These are phyloP conservation scores for Paraconiothyrium brasiliense DNA, from an alignment of 2,329 filamentous ascomycete genomes.

Conservation along the genomic window DNA sequence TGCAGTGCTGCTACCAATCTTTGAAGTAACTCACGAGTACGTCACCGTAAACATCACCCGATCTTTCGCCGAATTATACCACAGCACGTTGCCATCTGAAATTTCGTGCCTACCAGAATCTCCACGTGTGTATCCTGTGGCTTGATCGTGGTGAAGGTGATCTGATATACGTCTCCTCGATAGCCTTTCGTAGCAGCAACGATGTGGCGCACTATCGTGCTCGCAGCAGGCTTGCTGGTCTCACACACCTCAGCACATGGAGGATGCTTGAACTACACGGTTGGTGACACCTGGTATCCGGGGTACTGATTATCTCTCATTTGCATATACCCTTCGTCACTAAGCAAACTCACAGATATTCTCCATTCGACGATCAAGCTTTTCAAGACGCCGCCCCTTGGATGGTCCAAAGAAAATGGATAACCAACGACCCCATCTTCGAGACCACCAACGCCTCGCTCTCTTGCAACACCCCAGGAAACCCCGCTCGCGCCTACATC, in stretches of 20 bases:
- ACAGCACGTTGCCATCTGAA: neutral
- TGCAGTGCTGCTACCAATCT: neutral
- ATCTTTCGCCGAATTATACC: neutral
- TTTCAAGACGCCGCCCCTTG: slow-evolving; percentile 32
- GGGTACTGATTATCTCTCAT: slow-evolving; percentile 26
- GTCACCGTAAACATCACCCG: neutral
- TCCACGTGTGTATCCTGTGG: neutral
- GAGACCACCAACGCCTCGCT: slow-evolving; percentile 32
- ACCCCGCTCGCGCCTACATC: slow-evolving; percentile 34
- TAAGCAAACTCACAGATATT: slow-evolving; percentile 28
- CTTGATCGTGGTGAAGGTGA: neutral
- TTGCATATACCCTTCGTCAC: slow-evolving; percentile 8
- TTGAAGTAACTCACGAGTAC: neutral
- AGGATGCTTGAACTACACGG: slow-evolving; percentile 42
- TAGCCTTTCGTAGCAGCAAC: neutral
- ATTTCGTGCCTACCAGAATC: neutral
- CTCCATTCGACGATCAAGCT: slow-evolving; percentile 32
- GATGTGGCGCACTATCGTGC: slow-evolving; percentile 26
- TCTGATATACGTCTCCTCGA: neutral
- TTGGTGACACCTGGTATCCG: slow-evolving; percentile 42
- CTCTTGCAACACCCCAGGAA: slow-evolving; percentile 42
- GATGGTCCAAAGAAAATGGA: slow-evolving; percentile 44
- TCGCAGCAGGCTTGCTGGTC: slow-evolving; percentile 20
- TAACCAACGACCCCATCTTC: slow-evolving; percentile 40
- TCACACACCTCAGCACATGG: slow-evolving; percentile 33